phyloP scores from a whole-genome alignment of 805 yeast genomes.

The Yarrowia alimentaria region DNA sequence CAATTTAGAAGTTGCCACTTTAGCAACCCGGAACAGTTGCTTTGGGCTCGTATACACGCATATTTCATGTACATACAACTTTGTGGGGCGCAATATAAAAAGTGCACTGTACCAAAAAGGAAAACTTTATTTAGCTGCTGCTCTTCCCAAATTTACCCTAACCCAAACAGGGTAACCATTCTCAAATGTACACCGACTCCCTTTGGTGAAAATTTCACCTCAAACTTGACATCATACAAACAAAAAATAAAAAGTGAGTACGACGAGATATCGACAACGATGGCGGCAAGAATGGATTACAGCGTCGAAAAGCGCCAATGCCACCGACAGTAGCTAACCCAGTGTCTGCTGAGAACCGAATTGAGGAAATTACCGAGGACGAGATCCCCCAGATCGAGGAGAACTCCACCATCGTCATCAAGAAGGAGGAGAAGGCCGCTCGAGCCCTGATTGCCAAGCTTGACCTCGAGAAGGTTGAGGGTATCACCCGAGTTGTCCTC shows the following conservation, averaged over 20 bases:
- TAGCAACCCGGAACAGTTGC: no score
- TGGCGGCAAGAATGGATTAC: background rate
- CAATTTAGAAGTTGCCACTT: no score
- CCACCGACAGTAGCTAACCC: background rate
- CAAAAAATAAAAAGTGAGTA: slow-evolving; percentile 21
- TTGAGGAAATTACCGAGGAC: slow-evolving; percentile 28
- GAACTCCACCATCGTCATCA: slow-evolving; percentile 79
- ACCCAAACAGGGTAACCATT: slow-evolving; percentile 17
- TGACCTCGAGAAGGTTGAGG: slow-evolving; percentile 85
- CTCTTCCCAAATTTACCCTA: no score
- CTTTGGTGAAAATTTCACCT: slow-evolving; percentile 12
- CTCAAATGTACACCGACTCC: slow-evolving; percentile 26
- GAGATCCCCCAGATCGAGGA: slow-evolving; percentile 58
- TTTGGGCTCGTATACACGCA: no score
- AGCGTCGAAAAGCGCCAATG: background rate
- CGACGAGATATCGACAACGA: background rate
- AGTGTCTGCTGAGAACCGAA: slow-evolving; percentile 24
- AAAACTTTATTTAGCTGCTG: no score
- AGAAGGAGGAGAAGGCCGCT: slow-evolving; percentile 94
- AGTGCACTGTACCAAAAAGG: no score
- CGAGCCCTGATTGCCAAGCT: slow-evolving; percentile 84
- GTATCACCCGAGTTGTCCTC: slow-evolving; percentile 93
- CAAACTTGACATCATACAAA: background rate
- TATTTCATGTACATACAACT: no score
- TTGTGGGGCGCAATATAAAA: no score